Base-by-base conservation (phyloP, 2,329 filamentous ascomycete species). In the Didymellaceae sp. region DNA sequence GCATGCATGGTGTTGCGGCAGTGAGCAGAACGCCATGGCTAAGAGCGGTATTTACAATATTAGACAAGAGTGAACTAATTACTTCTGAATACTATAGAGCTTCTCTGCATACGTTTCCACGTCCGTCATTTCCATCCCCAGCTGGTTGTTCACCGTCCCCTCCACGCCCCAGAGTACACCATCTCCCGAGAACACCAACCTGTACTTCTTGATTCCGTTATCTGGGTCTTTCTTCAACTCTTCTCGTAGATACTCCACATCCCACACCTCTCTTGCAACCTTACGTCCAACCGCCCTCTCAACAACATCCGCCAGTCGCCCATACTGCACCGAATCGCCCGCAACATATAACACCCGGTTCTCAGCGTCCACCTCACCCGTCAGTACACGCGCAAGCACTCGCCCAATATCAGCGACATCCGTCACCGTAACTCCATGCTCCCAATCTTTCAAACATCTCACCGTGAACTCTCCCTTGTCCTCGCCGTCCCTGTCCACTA, bases 241-340 rank as follows among this genome's bases (percentile, higher is more conserved):
- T 5, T 63, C 61, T 56, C 70, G 68, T 58, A 87, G 65, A 35
- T 71, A 61, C 1, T 74, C 70, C 17, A 78, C 49, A 30, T 72
- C 76, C 80, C 83, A 84, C 17, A 79, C 63, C 64, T 82, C 80
- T 33, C 78, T 76, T 47, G 67, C 61, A 16, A 87, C 78, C 34
- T 63, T 35, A 21, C 55, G 73, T 0, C 73, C 71, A 7, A 74
- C 74, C 4, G 77, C 73, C 13, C 62, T 62, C 43, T 82, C 80
- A 5, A 88, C 63, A 5, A 82, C 56, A 16, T 82, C 78, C 3
- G 81, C 84, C 34, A 88, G 57, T 32, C 75, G 57, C 1, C 53
- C 66, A 70, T 88, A 89, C 11, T 75, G 80, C 3, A 88, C 59
- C 0, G 85, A 88, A 52, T 89, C 84, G 0, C 86, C 86, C 0